Percentiles rank a stretch among this genome's conserved stretches.
phyloP scores from a whole-genome alignment of 106 monocot species.

The Gastrodia elata region DNA sequence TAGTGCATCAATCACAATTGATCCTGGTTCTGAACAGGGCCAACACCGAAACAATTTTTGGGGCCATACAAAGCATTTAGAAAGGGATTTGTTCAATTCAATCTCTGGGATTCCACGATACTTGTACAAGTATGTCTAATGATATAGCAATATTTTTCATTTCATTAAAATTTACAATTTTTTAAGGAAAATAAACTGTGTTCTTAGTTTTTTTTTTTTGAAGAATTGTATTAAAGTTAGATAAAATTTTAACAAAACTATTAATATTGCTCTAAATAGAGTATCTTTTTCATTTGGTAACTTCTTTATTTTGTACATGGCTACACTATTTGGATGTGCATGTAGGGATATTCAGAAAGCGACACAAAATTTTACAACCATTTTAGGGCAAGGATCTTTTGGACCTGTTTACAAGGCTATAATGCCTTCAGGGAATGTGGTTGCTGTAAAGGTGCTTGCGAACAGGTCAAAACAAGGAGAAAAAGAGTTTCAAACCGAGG shows the following conservation, averaged over 20 bases:
- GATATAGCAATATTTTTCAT: neutral
- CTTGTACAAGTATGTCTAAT: slow-evolving; percentile 55
- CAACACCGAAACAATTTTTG: slow-evolving; percentile 19
- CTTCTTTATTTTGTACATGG: neutral
- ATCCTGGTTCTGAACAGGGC: slow-evolving; percentile 3
- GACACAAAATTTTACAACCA: slow-evolving; percentile 79
- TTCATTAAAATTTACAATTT: neutral
- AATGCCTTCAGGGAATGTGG: slow-evolving; percentile 58
- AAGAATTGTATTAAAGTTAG: neutral
- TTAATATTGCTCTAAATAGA: neutral
- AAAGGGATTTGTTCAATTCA: slow-evolving; percentile 28
- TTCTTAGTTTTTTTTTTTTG: neutral
- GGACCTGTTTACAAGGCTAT: slow-evolving; percentile 88
- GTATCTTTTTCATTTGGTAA: neutral
- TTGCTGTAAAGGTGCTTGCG: slow-evolving; percentile 90
- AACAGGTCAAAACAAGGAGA: slow-evolving; percentile 85
- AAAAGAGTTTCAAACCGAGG: slow-evolving; percentile 95
- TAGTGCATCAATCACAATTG: slow-evolving; percentile 41
- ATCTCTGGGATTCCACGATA: slow-evolving; percentile 75
- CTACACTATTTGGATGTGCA: neutral
- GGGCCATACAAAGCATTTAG: slow-evolving; percentile 21
- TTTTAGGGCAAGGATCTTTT: slow-evolving; percentile 88
- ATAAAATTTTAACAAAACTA: neutral
- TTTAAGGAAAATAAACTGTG: neutral
- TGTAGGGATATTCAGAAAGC: slow-evolving; percentile 88